Percentiles rank a stretch among this genome's conserved stretches.
phyloP scores from a whole-genome alignment of 2,329 filamentous ascomycete species.

The Ascochyta pisi region DNA sequence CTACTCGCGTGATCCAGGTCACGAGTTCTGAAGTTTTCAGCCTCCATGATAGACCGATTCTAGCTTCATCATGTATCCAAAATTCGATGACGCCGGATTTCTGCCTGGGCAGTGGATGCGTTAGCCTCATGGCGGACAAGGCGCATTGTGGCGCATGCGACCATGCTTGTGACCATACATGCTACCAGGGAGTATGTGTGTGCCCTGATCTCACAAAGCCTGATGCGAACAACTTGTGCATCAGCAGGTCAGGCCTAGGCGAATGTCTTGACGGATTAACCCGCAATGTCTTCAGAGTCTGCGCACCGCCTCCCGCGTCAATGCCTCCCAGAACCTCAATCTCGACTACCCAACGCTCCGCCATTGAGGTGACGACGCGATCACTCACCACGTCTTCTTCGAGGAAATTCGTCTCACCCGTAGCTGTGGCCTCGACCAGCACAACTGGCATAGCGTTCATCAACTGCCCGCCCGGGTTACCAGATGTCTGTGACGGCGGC shows the following conservation, averaged over 20 bases:
- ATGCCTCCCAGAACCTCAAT: neutral
- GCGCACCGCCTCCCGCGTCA: neutral
- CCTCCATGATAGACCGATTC: too few relatives aligned
- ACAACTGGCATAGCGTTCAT: neutral
- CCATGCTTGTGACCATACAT: neutral
- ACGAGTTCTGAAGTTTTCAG: too few relatives aligned
- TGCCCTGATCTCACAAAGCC: neutral
- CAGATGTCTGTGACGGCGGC: neutral
- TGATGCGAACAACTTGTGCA: neutral
- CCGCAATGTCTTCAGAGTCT: slow-evolving; percentile 2
- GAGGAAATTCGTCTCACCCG: neutral
- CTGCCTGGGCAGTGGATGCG: slow-evolving; percentile 6
- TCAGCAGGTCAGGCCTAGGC: neutral
- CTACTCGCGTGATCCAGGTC: too few relatives aligned
- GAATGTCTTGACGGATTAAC: neutral
- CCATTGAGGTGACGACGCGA: neutral
- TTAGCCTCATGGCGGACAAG: neutral
- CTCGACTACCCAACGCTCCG: neutral
- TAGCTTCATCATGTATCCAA: neutral
- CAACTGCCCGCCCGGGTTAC: neutral
- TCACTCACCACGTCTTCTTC: neutral
- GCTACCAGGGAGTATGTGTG: neutral
- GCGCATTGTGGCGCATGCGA: slow-evolving; percentile 12
- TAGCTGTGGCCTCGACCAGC: neutral
- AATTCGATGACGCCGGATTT: neutral